Evolutionary conservation across 1,284 basidiomycete genomes (phyloP).

Genomic region (Pisolithus thermaeus): DNA sequence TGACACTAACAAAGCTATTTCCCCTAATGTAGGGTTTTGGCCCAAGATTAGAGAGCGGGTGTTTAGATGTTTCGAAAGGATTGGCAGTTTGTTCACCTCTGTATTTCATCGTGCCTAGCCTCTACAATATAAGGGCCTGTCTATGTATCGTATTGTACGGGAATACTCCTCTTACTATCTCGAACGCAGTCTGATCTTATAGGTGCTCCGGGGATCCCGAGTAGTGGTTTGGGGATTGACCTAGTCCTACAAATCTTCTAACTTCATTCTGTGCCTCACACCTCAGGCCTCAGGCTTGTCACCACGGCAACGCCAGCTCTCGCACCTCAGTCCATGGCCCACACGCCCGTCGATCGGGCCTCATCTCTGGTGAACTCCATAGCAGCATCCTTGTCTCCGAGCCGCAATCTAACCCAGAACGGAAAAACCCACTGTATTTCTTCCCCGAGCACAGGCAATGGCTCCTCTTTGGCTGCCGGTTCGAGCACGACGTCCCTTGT

Average conservation of each 20-base stretch:
- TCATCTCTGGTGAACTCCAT: slow-evolving; percentile 46
- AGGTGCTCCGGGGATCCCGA: too few relatives aligned
- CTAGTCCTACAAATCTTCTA: neutral
- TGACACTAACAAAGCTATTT: too few relatives aligned
- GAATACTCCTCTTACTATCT: neutral
- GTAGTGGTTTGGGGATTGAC: too few relatives aligned
- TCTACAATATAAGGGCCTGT: neutral
- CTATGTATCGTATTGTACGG: neutral
- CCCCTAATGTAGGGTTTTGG: too few relatives aligned
- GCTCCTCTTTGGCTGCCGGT: neutral
- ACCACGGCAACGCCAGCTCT: slow-evolving; percentile 24
- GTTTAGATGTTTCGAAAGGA: too few relatives aligned
- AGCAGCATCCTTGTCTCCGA: slow-evolving; percentile 39
- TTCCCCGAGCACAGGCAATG: slow-evolving; percentile 11
- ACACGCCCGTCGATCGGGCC: slow-evolving; percentile 14
- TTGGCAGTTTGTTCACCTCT: neutral
- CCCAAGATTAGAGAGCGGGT: too few relatives aligned
- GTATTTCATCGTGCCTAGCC: neutral
- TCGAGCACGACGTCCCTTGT: slow-evolving; percentile 4
- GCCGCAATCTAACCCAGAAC: slow-evolving; percentile 19
- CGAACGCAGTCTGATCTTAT: too few relatives aligned
- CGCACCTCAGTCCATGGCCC: slow-evolving; percentile 9
- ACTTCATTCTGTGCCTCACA: too few relatives aligned
- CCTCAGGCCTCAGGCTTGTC: slow-evolving; percentile 32
- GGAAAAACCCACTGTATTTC: slow-evolving; percentile 25